Evolutionary conservation across 2,329 filamentous ascomycete species (phyloP).

Genomic region (Dactylonectria macrodidyma): DNA sequence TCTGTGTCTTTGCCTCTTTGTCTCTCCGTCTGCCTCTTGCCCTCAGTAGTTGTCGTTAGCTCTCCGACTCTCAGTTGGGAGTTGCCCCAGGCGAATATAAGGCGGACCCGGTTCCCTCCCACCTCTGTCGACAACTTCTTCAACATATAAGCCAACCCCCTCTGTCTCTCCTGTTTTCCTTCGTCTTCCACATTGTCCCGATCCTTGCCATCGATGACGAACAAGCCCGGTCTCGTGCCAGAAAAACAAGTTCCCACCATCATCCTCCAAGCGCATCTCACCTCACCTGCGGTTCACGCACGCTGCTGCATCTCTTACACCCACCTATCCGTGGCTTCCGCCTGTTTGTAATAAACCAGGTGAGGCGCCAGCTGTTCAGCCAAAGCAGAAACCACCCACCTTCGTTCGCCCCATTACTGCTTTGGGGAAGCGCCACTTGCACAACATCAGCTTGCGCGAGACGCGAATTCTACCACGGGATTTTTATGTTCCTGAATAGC

Average conservation of each 20-base stretch:
- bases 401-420: constrained; percentile 16
- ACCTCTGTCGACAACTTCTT: constrained; percentile 16
- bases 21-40: constrained; percentile 27
- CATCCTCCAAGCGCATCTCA: constrained; percentile 29
- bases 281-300: constrained; percentile 20
- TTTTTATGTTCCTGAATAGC: background rate
- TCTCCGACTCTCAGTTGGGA: constrained; percentile 21
- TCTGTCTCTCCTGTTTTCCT: constrained; percentile 22
- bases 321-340: constrained; percentile 28
- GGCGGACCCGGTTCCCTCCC: constrained; percentile 6
- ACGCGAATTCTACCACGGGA: background rate
- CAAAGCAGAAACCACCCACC: constrained; percentile 5
- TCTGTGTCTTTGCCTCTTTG: constrained; percentile 1
- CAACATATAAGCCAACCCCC: constrained; percentile 32
- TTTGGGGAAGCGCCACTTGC: constrained; percentile 21
- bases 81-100: constrained; percentile 21
- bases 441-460: too few relatives aligned
- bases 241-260: constrained; percentile 28
- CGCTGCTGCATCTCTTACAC: constrained; percentile 28
- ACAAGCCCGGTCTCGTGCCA: constrained; percentile 37
- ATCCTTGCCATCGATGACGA: constrained; percentile 30
- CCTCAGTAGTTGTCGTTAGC: constrained; percentile 31
- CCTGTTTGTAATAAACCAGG: constrained; percentile 14
- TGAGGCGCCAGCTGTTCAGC: background rate
- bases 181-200: constrained; percentile 25